These are phyloP conservation scores for Sisymbrium altissimum DNA, from an alignment of 345 rosid genomes.

Conservation along the genomic window DNA sequence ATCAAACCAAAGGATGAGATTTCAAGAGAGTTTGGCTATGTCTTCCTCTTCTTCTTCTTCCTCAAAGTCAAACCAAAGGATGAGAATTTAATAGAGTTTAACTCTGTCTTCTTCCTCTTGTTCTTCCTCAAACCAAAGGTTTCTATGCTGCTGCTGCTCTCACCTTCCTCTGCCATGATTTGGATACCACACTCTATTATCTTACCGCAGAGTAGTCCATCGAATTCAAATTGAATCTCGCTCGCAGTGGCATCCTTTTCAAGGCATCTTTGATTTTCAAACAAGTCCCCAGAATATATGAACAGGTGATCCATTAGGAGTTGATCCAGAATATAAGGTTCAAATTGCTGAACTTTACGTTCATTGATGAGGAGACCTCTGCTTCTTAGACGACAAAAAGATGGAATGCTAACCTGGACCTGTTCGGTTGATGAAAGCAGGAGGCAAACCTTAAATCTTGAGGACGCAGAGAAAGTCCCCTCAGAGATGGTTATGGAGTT, in stretches of 20 bases:
- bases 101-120: too few relatives aligned
- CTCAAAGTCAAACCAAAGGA: too few relatives aligned
- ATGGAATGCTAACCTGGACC: too few relatives aligned
- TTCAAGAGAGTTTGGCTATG: too few relatives aligned
- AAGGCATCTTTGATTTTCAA: neutral
- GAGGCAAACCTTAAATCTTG: neutral
- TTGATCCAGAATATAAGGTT: too few relatives aligned
- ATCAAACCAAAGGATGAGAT: too few relatives aligned
- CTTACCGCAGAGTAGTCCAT: too few relatives aligned
- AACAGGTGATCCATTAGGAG: neutral
- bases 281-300: neutral
- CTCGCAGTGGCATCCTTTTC: neutral
- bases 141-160: too few relatives aligned
- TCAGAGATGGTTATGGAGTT: neutral
- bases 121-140: too few relatives aligned
- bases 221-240: neutral
- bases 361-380: neutral
- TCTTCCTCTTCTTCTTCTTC: too few relatives aligned
- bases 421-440: neutral
- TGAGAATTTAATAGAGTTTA: too few relatives aligned
- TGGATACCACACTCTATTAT: neutral
- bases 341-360: too few relatives aligned
- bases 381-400: constrained; percentile 1
- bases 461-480: neutral
- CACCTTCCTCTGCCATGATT: neutral